Percentiles rank a stretch among this genome's conserved stretches.
These are phyloP conservation scores for Tuber magnatum DNA, from an alignment of 495 filamentous ascomycete genomes.

Conservation along the genomic window DNA sequence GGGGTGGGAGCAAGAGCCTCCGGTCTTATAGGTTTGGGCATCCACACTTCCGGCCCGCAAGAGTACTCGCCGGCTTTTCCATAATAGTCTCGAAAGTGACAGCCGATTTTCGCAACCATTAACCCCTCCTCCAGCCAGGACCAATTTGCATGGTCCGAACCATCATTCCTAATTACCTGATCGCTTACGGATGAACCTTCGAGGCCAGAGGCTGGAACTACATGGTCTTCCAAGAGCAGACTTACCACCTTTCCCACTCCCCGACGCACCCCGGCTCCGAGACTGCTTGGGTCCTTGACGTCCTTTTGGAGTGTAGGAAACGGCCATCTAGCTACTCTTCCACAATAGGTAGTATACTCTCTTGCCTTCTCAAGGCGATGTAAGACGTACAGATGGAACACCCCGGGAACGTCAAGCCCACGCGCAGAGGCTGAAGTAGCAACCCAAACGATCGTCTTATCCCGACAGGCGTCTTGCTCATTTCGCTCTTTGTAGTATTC, in stretches of 20 bases:
- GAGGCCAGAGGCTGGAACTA: background rate
- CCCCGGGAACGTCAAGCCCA: conserved; percentile 31
- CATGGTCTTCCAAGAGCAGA: conserved; percentile 32
- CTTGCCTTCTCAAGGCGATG: conserved; percentile 32
- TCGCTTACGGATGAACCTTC: background rate
- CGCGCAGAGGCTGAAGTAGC: conserved; percentile 23
- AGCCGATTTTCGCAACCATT: background rate
- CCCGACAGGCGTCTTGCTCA: conserved; percentile 9
- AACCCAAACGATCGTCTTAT: conserved; percentile 34
- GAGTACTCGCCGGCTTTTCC: background rate
- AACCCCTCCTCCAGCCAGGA: background rate
- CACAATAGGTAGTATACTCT: conserved; percentile 37
- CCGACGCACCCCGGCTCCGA: conserved; percentile 14
- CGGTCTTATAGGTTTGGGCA: background rate
- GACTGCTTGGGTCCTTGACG: conserved; percentile 13
- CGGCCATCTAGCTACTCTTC: conserved; percentile 38
- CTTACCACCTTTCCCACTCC: conserved; percentile 32
- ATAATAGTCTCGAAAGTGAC: background rate
- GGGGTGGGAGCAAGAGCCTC: background rate
- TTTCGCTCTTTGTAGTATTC: background rate
- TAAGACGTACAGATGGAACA: conserved; percentile 35
- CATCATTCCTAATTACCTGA: background rate
- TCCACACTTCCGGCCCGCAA: background rate
- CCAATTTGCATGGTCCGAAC: background rate
- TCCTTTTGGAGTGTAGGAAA: conserved; percentile 11